Conservation (phyloP, 345 rosid genomes). For the Salix exigua region DNA sequence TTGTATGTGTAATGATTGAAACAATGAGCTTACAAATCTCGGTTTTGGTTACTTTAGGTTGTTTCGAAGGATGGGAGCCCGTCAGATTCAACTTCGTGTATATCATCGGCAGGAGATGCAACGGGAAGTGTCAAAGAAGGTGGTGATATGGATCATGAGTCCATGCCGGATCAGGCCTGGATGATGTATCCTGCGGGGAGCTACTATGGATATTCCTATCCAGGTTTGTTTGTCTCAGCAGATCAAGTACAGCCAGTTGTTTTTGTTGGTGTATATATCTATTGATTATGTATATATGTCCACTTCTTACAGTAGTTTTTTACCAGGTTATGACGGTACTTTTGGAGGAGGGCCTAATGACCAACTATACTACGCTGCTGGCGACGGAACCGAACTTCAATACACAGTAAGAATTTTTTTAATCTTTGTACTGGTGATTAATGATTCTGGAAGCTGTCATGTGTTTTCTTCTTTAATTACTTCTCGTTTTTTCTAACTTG, state of each 20-base stretch:
- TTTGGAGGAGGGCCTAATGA: conserved; percentile 31
- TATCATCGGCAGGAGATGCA: conserved; percentile 22
- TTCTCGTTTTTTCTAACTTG: no score
- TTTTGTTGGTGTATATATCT: not conserved
- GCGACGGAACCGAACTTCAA: conserved; percentile 40
- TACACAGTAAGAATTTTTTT: conserved; percentile 39
- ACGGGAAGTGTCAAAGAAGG: conserved; percentile 9
- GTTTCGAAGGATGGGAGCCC: conserved; percentile 27
- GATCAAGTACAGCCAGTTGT: not conserved
- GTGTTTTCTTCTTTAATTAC: not conserved
- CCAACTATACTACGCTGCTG: conserved; percentile 31
- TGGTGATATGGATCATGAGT: conserved; percentile 22
- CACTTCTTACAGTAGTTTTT: conserved; percentile 17
- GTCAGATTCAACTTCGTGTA: conserved; percentile 28
- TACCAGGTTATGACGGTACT: conserved; percentile 39
- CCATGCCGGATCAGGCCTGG: conserved; percentile 29
- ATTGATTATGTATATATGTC: not conserved
- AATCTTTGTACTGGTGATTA: not conserved
- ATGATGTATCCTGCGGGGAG: conserved; percentile 25
- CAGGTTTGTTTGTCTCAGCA: conserved; percentile 34
- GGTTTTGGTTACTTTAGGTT: conserved; percentile 15
- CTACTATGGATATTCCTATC: conserved; percentile 41
- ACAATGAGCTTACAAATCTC: not conserved
- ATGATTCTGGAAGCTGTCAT: not conserved
- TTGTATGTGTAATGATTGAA: no score